Evolutionary conservation across 2,329 filamentous ascomycete species (phyloP).

Genomic region (Alternaria tenuissima): DNA sequence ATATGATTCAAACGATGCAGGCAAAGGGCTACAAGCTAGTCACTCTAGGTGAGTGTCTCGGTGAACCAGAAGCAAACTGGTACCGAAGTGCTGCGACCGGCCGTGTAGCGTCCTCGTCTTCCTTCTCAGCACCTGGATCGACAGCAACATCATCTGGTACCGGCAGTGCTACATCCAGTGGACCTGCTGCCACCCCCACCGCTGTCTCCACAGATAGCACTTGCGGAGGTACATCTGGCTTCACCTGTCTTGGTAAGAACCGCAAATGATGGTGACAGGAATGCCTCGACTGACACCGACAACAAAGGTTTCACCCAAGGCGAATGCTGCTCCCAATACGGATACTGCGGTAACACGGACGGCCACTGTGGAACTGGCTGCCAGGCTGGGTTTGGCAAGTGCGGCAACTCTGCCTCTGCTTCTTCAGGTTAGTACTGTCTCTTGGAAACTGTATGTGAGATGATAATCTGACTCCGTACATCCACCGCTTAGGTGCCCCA

Average conservation of each 20-base stretch:
- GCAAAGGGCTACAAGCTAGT: constrained; percentile 53
- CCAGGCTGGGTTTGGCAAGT: constrained; percentile 37
- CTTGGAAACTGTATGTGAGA: not conserved
- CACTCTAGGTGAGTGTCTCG: constrained; percentile 57
- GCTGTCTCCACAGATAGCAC: constrained; percentile 19
- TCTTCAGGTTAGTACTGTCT: constrained; percentile 6
- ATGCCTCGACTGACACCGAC: not conserved
- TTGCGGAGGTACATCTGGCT: constrained; percentile 31
- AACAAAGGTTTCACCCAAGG: constrained; percentile 42
- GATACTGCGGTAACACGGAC: constrained; percentile 47
- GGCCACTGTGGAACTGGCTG: constrained; percentile 41
- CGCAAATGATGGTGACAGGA: not conserved
- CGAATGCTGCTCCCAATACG: constrained; percentile 48
- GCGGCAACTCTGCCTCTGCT: constrained; percentile 2
- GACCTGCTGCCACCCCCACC: constrained; percentile 10
- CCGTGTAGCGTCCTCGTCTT: constrained; percentile 21
- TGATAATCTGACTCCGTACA: not conserved
- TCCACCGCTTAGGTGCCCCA: not conserved
- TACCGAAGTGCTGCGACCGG: constrained; percentile 48
- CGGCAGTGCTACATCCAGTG: constrained; percentile 13
- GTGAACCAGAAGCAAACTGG: constrained; percentile 56
- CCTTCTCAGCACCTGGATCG: constrained; percentile 15
- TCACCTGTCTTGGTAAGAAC: constrained; percentile 26
- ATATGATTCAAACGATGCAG: constrained; percentile 51
- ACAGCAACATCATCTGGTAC: constrained; percentile 24